Evolutionary conservation across 2,329 filamentous ascomycete species (phyloP).

Genomic region (Talaromyces sp.): DNA sequence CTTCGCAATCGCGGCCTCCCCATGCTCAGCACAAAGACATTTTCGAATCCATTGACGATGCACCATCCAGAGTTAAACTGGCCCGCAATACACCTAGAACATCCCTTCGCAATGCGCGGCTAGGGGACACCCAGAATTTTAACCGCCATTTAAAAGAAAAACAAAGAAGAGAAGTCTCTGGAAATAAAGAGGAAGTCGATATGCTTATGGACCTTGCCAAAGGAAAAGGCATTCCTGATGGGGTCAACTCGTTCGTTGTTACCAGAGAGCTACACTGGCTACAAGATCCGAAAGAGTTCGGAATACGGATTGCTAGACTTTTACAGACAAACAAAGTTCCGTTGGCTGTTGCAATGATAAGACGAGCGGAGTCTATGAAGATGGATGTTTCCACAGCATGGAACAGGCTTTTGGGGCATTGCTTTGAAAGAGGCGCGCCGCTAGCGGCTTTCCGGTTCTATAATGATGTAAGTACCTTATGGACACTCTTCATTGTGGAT

Average conservation of each 20-base stretch:
- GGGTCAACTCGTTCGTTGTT: constrained; percentile 29
- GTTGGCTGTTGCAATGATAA: constrained; percentile 66
- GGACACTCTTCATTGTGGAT: not conserved
- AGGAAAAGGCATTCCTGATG: constrained; percentile 7
- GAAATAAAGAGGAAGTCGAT: constrained; percentile 10
- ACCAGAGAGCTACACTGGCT: constrained; percentile 61
- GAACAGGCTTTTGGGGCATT: constrained; percentile 78
- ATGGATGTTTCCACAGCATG: constrained; percentile 71
- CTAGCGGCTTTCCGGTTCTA: constrained; percentile 72
- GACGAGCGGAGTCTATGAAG: constrained; percentile 61
- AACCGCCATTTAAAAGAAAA: constrained; percentile 4
- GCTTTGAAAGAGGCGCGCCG: constrained; percentile 59
- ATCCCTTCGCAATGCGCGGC: constrained; percentile 1
- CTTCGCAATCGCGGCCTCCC: not conserved
- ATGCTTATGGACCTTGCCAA: constrained; percentile 22
- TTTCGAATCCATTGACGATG: not conserved
- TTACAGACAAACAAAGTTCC: constrained; percentile 59
- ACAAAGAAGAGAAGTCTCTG: not conserved
- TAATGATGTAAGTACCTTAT: constrained; percentile 66
- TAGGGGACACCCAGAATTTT: not conserved
- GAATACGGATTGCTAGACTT: constrained; percentile 60
- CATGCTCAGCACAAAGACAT: not conserved
- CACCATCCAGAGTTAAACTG: not conserved
- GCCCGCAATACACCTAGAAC: not conserved
- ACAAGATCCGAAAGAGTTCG: constrained; percentile 69